phyloP scores from a whole-genome alignment of 2,329 filamentous ascomycete genomes.

The Ceratocystis variospora region DNA sequence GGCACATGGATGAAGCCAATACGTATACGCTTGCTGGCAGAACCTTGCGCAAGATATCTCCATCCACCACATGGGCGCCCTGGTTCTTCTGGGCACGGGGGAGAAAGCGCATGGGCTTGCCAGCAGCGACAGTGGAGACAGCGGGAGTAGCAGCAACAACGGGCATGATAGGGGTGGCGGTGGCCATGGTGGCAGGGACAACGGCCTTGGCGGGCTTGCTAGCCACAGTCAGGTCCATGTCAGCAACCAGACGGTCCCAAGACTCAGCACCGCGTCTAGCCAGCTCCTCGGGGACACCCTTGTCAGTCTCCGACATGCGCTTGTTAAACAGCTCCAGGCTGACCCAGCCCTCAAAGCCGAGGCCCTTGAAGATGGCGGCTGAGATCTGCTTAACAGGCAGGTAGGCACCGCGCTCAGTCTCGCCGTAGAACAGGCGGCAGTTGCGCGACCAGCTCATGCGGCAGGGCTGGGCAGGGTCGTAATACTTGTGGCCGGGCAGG shows the following conservation, averaged over 20 bases:
- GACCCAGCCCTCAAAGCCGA: slow-evolving; percentile 56
- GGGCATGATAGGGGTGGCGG: not conserved
- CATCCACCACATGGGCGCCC: not conserved
- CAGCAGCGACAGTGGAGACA: not conserved
- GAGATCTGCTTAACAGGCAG: slow-evolving; percentile 51
- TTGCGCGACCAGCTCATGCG: slow-evolving; percentile 69
- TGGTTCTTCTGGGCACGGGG: not conserved
- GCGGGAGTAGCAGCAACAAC: not conserved
- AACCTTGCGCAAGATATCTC: not conserved
- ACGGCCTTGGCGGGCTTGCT: not conserved
- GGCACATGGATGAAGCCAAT: slow-evolving; percentile 8
- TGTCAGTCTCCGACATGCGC: slow-evolving; percentile 39
- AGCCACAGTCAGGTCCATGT: slow-evolving; percentile 23
- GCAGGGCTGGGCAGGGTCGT: slow-evolving; percentile 26
- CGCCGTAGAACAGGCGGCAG: slow-evolving; percentile 44
- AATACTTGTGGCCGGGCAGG: slow-evolving; percentile 29
- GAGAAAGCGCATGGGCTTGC: not conserved
- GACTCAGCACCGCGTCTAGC: slow-evolving; percentile 42
- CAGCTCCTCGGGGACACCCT: slow-evolving; percentile 39
- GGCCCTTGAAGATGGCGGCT: slow-evolving; percentile 45
- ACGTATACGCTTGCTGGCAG: slow-evolving; percentile 10
- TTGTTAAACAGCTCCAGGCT: slow-evolving; percentile 58
- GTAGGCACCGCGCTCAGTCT: slow-evolving; percentile 49
- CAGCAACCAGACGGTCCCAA: slow-evolving; percentile 32
- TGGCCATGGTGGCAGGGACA: not conserved